Conservation (phyloP, 768 basidiomycete genomes). For the Phaeolepiota aurea region DNA sequence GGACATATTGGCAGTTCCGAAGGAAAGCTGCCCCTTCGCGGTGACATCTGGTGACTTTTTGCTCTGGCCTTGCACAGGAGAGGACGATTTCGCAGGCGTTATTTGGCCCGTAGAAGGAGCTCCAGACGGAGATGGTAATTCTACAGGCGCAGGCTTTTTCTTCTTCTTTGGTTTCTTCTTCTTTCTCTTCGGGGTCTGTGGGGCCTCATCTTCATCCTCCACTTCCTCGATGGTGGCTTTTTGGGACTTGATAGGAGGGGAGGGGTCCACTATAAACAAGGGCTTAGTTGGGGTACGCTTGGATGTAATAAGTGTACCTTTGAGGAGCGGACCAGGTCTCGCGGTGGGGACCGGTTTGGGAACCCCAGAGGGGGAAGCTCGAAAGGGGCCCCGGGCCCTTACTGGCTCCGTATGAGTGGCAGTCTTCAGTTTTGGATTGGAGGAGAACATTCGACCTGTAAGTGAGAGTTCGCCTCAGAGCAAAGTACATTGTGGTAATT, state of each 20-base stretch:
- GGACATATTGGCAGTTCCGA: constrained; percentile 11
- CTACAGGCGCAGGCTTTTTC: constrained; percentile 30
- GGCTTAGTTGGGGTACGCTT: background rate
- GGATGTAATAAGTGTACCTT: background rate
- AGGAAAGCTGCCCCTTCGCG: background rate
- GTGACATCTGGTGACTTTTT: background rate
- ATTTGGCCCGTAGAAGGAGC: constrained; percentile 5
- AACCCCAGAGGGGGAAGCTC: constrained; percentile 17
- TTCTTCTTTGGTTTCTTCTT: constrained; percentile 75
- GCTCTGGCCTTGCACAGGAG: background rate
- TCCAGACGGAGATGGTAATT: constrained; percentile 4
- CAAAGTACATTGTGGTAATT: too few relatives aligned
- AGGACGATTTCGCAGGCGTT: constrained; percentile 11
- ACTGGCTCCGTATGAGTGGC: constrained; percentile 14
- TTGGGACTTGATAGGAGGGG: constrained; percentile 18
- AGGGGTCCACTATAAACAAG: constrained; percentile 3
- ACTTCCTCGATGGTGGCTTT: constrained; percentile 63
- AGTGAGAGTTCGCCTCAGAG: background rate
- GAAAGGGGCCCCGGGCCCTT: constrained; percentile 15
- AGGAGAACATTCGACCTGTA: constrained; percentile 57
- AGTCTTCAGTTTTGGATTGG: constrained; percentile 31
- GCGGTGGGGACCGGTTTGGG: constrained; percentile 15
- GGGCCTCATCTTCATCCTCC: constrained; percentile 55
- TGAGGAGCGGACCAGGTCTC: background rate
- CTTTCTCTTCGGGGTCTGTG: constrained; percentile 41